Evolutionary conservation across 345 rosid genomes (phyloP).

Genomic region (Kandelia obovata): DNA sequence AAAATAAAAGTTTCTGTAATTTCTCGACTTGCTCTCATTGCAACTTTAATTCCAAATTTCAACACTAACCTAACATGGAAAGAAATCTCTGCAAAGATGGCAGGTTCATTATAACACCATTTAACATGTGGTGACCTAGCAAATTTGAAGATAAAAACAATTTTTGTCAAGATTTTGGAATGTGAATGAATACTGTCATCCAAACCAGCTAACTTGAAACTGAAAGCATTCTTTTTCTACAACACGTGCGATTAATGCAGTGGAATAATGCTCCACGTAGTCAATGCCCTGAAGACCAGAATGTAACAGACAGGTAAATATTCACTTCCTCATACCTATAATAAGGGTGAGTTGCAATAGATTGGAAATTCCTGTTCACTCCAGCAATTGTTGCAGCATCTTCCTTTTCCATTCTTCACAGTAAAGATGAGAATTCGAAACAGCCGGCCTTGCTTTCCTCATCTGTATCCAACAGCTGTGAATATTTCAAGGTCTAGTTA

Average conservation of each 20-base stretch:
- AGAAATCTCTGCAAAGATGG: background rate
- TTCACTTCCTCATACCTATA: background rate
- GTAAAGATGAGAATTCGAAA: conserved; percentile 28
- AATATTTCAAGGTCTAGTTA: background rate
- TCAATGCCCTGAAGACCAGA: conserved; percentile 10
- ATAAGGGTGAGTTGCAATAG: background rate
- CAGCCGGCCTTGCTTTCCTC: conserved; percentile 21
- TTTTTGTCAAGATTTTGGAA: conserved; percentile 1
- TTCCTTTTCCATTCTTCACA: conserved; percentile 4
- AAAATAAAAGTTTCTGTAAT: background rate
- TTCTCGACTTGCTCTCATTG: background rate
- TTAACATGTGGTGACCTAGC: background rate
- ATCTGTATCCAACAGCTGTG: conserved; percentile 9
- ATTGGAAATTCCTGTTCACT: background rate
- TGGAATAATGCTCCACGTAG: conserved; percentile 21
- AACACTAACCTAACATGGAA: background rate
- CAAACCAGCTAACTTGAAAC: background rate
- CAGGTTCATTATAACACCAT: background rate
- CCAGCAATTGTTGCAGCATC: background rate
- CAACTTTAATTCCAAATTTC: background rate
- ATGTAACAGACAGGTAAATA: conserved; percentile 12
- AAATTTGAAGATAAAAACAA: background rate
- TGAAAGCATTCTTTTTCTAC: conserved; percentile 10
- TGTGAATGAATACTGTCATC: background rate
- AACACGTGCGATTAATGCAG: conserved; percentile 26